phyloP scores from a whole-genome alignment of 2,329 filamentous ascomycete species.

The Sporothrix brunneoviolacea region DNA sequence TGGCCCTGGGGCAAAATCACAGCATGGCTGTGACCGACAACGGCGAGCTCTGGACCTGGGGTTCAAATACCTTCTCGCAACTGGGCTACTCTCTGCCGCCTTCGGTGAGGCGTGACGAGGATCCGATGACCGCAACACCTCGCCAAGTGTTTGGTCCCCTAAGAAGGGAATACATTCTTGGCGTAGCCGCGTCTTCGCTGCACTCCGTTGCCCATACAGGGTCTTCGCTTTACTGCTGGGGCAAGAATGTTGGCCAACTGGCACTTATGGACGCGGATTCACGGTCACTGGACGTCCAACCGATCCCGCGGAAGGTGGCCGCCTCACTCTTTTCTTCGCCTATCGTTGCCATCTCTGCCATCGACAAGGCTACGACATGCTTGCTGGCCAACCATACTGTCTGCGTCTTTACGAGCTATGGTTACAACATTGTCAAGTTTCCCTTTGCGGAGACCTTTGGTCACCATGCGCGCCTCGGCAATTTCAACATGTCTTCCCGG shows the following conservation, averaged over 20 bases:
- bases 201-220: constrained; percentile 87
- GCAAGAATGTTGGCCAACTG: constrained; percentile 89
- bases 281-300: constrained; percentile 77
- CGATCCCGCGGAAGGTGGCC: constrained; percentile 76
- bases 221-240: constrained; percentile 82
- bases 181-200: constrained; percentile 79
- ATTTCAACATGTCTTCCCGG: constrained; percentile 57
- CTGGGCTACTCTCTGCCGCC: constrained; percentile 74
- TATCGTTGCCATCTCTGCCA: constrained; percentile 77
- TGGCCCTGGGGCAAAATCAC: constrained; percentile 88
- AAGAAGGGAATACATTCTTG: constrained; percentile 76
- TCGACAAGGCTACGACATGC: constrained; percentile 81
- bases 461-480: constrained; percentile 57
- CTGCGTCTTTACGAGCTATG: constrained; percentile 92
- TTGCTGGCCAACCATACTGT: constrained; percentile 82
- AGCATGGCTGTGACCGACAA: constrained; percentile 76
- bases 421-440: constrained; percentile 85
- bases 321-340: constrained; percentile 69
- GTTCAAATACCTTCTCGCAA: constrained; percentile 77
- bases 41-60: constrained; percentile 94
- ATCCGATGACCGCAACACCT: constrained; percentile 72
- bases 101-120: constrained; percentile 64
- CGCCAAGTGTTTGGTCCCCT: constrained; percentile 86
- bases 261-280: constrained; percentile 94
- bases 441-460: constrained; percentile 59